These are phyloP conservation scores for Globisporangium rhizosaccharum DNA, from an alignment of 352 stramenopile genomes.

Conservation along the genomic window DNA sequence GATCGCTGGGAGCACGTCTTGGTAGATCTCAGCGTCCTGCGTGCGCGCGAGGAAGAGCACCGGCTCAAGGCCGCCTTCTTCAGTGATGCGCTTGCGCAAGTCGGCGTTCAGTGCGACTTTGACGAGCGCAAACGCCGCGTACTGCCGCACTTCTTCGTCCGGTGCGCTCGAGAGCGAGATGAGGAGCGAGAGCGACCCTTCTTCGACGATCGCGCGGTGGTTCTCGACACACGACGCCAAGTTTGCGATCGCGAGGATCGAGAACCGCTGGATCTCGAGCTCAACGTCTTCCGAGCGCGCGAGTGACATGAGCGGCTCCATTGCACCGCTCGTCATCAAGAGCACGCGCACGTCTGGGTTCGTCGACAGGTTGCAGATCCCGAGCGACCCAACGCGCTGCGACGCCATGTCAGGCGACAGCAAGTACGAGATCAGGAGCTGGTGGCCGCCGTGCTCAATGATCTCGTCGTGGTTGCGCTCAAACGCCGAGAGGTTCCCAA, in stretches of 20 bases:
- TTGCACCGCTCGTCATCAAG: conserved; percentile 90
- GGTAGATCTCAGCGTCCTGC: conserved; percentile 89
- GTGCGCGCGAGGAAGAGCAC: conserved; percentile 95
- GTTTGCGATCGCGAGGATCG: conserved; percentile 93
- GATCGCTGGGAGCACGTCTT: conserved; percentile 88
- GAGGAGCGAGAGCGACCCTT: conserved; percentile 91
- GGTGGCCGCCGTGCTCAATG: conserved; percentile 88
- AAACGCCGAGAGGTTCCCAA: conserved; percentile 92
- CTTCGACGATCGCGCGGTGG: conserved; percentile 90
- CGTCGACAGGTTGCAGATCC: conserved; percentile 94
- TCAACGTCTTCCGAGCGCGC: conserved; percentile 93
- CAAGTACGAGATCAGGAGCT: conserved; percentile 94
- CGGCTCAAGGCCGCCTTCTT: conserved; percentile 93
- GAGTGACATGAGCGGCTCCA: conserved; percentile 95
- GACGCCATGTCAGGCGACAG: conserved; percentile 92
- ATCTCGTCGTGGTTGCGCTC: conserved; percentile 89
- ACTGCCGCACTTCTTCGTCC: conserved; percentile 93
- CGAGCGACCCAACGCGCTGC: conserved; percentile 90
- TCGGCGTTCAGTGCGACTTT: conserved; percentile 95
- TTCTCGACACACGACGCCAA: conserved; percentile 92
- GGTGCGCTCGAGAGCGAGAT: conserved; percentile 94
- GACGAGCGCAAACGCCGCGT: conserved; percentile 93
- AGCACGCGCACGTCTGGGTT: conserved; percentile 85
- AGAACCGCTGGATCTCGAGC: conserved; percentile 93
- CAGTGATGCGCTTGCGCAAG: conserved; percentile 91